Evolutionary conservation across 768 basidiomycete genomes (phyloP).

Genomic region (Tulasnella sp.): DNA sequence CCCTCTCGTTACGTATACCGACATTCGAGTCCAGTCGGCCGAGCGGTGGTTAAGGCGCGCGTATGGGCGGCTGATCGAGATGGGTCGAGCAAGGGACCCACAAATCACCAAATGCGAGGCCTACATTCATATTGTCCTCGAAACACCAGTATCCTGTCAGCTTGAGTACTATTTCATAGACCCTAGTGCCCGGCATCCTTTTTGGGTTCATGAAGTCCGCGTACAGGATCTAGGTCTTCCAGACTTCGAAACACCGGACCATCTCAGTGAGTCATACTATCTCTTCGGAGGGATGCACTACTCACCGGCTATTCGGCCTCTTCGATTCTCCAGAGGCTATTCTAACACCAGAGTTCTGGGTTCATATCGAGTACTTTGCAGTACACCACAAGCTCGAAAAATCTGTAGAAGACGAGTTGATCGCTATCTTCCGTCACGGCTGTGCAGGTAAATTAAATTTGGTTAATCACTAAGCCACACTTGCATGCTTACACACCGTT

Average conservation of each 20-base stretch:
- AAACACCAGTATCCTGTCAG: neutral
- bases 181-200: neutral
- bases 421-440: slow-evolving; percentile 11
- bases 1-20: no score
- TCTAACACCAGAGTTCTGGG: neutral
- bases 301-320: no score
- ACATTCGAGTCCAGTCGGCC: no score
- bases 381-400: neutral
- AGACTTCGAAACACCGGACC: neutral
- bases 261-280: neutral
- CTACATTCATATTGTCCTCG: neutral
- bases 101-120: neutral
- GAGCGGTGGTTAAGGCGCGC: neutral
- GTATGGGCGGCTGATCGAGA: neutral
- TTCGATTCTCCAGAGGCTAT: neutral
- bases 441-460: neutral
- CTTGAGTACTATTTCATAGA: neutral
- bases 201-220: slow-evolving; percentile 6
- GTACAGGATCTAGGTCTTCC: neutral
- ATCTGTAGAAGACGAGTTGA: neutral
- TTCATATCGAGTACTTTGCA: slow-evolving; percentile 1
- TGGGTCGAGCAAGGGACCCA: neutral
- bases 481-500: neutral
- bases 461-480: no score
- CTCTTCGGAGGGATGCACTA: no score